These are phyloP conservation scores for Saccharum officinarum DNA, from an alignment of 176 grass and related monocot species.

Conservation along the genomic window DNA sequence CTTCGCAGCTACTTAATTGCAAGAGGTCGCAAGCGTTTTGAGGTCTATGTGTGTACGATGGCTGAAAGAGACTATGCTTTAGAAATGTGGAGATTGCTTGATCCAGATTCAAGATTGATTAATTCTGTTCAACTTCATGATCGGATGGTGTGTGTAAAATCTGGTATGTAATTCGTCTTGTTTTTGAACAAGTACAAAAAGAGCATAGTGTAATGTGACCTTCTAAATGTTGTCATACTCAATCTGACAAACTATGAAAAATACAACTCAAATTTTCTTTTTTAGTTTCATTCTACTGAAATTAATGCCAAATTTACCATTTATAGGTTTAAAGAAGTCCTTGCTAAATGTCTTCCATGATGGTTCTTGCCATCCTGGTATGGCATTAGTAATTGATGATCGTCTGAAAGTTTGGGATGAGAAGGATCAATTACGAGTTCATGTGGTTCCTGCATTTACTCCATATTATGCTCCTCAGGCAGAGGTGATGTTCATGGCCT, in stretches of 20 bases:
- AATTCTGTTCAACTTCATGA: slow-evolving; percentile 78
- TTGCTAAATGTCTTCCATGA: slow-evolving; percentile 93
- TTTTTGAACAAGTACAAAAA: background rate
- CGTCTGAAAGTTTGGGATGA: slow-evolving; percentile 99
- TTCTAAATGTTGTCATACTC: background rate
- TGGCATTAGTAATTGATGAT: slow-evolving; percentile 98
- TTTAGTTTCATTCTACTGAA: slow-evolving; percentile 32
- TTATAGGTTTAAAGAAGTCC: slow-evolving; percentile 76
- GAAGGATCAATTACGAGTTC: slow-evolving; percentile 92
- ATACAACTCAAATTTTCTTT: background rate
- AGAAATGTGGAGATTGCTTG: slow-evolving; percentile 99
- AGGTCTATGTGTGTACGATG: slow-evolving; percentile 99
- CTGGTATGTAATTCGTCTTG: slow-evolving; percentile 53
- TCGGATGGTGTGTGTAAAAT: slow-evolving; percentile 95
- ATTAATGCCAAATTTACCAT: slow-evolving; percentile 23
- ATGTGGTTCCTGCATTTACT: slow-evolving; percentile 95
- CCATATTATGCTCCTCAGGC: slow-evolving; percentile 99
- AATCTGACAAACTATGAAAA: slow-evolving; percentile 7
- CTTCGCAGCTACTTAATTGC: slow-evolving; percentile 94
- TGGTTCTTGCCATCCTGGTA: slow-evolving; percentile 89
- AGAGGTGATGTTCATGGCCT: slow-evolving; percentile 60
- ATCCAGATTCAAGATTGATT: slow-evolving; percentile 92
- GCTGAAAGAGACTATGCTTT: slow-evolving; percentile 99
- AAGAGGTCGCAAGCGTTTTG: slow-evolving; percentile 94
- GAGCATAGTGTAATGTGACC: background rate